These are phyloP conservation scores for Scenedesmus sp. DNA, from an alignment of 163 green algal genomes.

Conservation along the genomic window DNA sequence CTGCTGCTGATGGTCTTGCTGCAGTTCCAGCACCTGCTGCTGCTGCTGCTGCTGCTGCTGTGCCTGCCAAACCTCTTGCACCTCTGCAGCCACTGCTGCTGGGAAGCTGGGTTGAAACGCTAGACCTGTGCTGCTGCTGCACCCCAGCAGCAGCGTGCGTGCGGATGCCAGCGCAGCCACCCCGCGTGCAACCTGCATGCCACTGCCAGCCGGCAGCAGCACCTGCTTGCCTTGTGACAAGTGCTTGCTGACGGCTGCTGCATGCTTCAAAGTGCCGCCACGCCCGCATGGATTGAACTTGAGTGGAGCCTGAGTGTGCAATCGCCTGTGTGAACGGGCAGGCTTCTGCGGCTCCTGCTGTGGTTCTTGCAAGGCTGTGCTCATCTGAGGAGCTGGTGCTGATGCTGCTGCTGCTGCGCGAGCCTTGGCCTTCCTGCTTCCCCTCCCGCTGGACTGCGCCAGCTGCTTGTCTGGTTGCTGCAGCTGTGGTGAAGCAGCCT, in stretches of 20 bases:
- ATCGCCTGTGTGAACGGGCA: neutral
- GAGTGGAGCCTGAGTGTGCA: neutral
- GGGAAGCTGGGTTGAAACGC: slow-evolving; percentile 40
- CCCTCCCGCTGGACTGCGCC: neutral
- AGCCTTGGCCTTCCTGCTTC: neutral
- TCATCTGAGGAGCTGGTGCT: neutral
- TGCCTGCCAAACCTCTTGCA: neutral
- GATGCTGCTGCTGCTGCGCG: slow-evolving; percentile 38
- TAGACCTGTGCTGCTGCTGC: slow-evolving; percentile 7
- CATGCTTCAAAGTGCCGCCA: neutral
- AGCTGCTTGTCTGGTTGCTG: slow-evolving; percentile 7
- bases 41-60: slow-evolving; percentile 32
- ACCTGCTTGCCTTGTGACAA: neutral
- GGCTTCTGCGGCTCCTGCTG: neutral
- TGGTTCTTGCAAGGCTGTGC: neutral
- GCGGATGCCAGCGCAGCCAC: slow-evolving; percentile 26
- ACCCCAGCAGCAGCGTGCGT: slow-evolving; percentile 30
- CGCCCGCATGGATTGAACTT: neutral
- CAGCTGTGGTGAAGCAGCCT: neutral
- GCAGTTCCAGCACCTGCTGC: neutral
- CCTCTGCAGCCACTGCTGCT: neutral
- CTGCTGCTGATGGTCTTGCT: too few relatives aligned
- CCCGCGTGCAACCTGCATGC: slow-evolving; percentile 35
- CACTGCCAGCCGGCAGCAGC: slow-evolving; percentile 27
- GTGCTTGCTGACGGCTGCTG: neutral